Evolutionary conservation across 495 filamentous ascomycete species (phyloP), one percentile per base, ranked within the genome.

Genomic region (Astrothelium subdiscretum): DNA sequence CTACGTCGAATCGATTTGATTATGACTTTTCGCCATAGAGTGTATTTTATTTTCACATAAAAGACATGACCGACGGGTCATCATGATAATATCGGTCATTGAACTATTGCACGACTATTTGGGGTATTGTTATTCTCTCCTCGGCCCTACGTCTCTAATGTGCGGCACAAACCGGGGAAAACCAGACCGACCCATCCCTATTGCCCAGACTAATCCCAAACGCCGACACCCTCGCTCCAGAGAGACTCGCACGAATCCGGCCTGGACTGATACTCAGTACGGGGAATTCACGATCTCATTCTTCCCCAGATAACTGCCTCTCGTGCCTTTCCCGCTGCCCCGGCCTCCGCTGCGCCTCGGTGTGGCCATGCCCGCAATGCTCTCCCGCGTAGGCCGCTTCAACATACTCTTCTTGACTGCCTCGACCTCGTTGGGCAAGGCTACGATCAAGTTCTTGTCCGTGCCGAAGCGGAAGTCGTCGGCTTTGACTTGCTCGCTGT

Each of bases 381-480:
- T 96, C 80, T 98, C 91, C 40, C 94, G 79, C 4, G 95, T 96
- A 1, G 92, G 90, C 74, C 83, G 87, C 81, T 88, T 89, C 71
- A 98, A 84, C 66, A 82, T 84, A 65, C 85, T 80, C 74, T 90
- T 90, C 48, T 85, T 86, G 27, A 97, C 89, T 92, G 97, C 97
- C 73, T 97, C 92, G 65, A 98, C 92, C 75, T 96, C 92, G 71
- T 98, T 95, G 3, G 95, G 91, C 64, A 97, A 76, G 1, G 94
- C 94, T 24, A 98, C 92, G 70, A 98, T 96, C 65, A 98, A 89
- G 67, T 96, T 96, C 81, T 96, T 95, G 71, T 98, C 94, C 13
- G 85, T 89, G 32, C 92, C 92, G 68, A 92, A 98, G 66, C 91
- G 89, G 86, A 98, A 98, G 72, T 98, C 95, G 71, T 98, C 95